A percentile compares a stretch with the other conserved stretches of the same genome.
Evolutionary conservation across 345 rosid genomes (phyloP).

Genomic region (Chamaenerion angustifolium): DNA sequence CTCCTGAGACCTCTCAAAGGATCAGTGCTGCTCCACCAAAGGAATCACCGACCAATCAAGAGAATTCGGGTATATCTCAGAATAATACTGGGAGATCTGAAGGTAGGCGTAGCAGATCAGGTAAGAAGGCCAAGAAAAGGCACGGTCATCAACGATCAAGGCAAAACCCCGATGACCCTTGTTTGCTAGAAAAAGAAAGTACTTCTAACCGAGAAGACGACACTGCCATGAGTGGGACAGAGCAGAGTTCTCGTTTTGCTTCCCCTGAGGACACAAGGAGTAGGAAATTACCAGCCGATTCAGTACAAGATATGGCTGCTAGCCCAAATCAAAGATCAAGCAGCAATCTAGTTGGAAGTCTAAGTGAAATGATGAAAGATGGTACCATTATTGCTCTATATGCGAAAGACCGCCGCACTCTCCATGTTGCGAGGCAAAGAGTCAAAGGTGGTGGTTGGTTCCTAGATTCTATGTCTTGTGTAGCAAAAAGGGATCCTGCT

Average conservation of each 20-base stretch:
- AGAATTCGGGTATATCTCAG: conserved; percentile 38
- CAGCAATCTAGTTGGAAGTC: conserved; percentile 39
- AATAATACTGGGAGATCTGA: conserved; percentile 33
- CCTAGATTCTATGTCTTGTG: conserved; percentile 74
- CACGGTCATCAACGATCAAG: conserved; percentile 55
- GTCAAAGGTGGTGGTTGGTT: conserved; percentile 98
- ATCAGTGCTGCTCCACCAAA: conserved; percentile 26
- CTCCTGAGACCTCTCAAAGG: conserved; percentile 38
- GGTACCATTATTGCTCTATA: conserved; percentile 80
- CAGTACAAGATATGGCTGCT: conserved; percentile 36
- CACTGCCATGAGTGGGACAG: conserved; percentile 80
- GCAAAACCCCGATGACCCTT: conserved; percentile 50
- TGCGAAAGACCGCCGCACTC: conserved; percentile 53
- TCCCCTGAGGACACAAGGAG: conserved; percentile 74
- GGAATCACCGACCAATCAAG: conserved; percentile 42
- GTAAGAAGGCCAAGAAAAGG: conserved; percentile 93
- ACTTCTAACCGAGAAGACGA: conserved; percentile 67
- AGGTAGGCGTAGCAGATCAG: conserved; percentile 63
- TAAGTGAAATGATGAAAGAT: conserved; percentile 63
- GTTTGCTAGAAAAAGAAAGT: conserved; percentile 53
- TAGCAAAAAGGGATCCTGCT: conserved; percentile 92
- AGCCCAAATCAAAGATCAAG: conserved; percentile 36
- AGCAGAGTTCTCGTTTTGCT: conserved; percentile 68
- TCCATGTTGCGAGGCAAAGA: conserved; percentile 88
- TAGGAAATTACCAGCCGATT: conserved; percentile 71